A percentile compares a stretch with the other conserved stretches of the same genome.
Conservation (phyloP, 305 asterid genomes). For the Solanum chacoense region DNA sequence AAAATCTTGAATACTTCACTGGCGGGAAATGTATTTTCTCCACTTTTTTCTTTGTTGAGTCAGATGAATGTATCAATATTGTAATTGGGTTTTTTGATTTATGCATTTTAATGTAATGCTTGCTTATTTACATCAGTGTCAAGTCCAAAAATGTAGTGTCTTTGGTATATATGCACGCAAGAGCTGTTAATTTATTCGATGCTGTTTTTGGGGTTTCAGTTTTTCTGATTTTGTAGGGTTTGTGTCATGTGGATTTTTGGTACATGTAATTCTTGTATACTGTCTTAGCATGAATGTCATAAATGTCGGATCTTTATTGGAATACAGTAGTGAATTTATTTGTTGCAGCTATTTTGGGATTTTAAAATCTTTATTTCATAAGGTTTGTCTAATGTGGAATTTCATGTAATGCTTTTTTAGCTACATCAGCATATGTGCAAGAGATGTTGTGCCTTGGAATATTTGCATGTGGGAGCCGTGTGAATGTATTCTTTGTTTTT, state of each 20-base stretch:
- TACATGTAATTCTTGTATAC: background rate
- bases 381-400: background rate
- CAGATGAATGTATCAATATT: background rate
- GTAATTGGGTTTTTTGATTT: background rate
- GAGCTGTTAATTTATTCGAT: background rate
- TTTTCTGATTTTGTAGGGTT: constrained; percentile 3
- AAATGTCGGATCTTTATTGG: background rate
- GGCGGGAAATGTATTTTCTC: background rate
- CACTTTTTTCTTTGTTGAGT: background rate
- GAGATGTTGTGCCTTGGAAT: background rate
- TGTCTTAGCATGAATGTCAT: background rate
- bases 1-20: background rate
- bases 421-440: background rate
- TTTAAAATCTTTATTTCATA: background rate
- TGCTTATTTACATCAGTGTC: background rate
- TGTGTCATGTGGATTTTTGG: background rate
- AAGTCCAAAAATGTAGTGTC: background rate
- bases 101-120: background rate
- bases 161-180: background rate
- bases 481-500: background rate
- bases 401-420: background rate
- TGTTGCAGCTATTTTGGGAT: background rate
- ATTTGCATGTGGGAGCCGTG: background rate
- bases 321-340: background rate
- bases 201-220: background rate